phyloP scores from a whole-genome alignment of 2,329 filamentous ascomycete genomes.

The Leptographium radiaticola region DNA sequence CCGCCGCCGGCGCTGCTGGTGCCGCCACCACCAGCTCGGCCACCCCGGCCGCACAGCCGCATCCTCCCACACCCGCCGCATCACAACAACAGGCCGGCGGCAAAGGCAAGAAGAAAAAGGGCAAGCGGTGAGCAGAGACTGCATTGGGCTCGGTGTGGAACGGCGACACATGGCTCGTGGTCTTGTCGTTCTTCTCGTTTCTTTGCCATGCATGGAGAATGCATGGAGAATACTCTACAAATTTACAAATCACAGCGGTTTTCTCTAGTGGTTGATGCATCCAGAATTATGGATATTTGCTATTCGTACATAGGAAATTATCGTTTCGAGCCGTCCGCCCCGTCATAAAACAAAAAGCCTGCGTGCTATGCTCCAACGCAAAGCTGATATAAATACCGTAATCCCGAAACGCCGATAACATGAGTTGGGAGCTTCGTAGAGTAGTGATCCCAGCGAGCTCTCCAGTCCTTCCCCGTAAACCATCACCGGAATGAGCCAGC shows the following conservation, averaged over 20 bases:
- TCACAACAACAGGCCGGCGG: constrained; percentile 22
- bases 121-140: constrained; percentile 39
- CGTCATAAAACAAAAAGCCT: neutral
- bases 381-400: constrained; percentile 5
- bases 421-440: constrained; percentile 5
- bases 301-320: constrained; percentile 8
- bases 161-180: too few species aligned
- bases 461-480: neutral
- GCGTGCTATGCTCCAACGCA: constrained; percentile 1
- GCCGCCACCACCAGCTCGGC: constrained; percentile 16
- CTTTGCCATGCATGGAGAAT: too few species aligned
- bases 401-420: constrained; percentile 6
- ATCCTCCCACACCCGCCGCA: constrained; percentile 6
- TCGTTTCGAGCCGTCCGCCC: constrained; percentile 6
- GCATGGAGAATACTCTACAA: too few species aligned
- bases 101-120: constrained; percentile 59
- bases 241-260: too few species aligned
- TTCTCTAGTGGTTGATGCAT: neutral
- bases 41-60: constrained; percentile 4
- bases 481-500: neutral
- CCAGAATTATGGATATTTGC: constrained; percentile 3
- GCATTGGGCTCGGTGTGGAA: too few species aligned
- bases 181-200: too few species aligned
- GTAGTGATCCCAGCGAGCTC: constrained; percentile 4
- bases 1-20: constrained; percentile 10